phyloP scores from a whole-genome alignment of 257 asterid species.

The Echium plantagineum region DNA sequence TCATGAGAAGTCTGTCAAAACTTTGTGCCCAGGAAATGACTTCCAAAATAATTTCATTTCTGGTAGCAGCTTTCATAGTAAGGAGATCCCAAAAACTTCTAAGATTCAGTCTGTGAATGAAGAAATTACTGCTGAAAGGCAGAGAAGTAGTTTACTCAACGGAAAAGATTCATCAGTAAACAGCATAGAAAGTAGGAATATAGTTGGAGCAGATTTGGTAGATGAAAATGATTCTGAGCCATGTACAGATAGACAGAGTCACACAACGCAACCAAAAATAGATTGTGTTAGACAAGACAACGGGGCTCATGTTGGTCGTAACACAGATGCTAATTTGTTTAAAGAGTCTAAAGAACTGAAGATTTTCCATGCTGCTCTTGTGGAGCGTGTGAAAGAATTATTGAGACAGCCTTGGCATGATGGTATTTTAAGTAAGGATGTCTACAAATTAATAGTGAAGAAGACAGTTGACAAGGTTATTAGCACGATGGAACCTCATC shows the following conservation, averaged over 20 bases:
- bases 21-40: constrained; percentile 18
- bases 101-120: constrained; percentile 11
- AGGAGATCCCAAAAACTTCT: constrained; percentile 5
- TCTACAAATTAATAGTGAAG: constrained; percentile 67
- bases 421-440: constrained; percentile 73
- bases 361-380: constrained; percentile 52
- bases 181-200: constrained; percentile 24
- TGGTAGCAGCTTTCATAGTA: constrained; percentile 15
- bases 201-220: constrained; percentile 18
- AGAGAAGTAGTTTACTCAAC: constrained; percentile 18
- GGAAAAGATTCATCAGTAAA: no score
- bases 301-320: constrained; percentile 24
- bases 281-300: constrained; percentile 25
- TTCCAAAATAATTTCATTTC: constrained; percentile 15
- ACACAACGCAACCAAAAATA: constrained; percentile 22
- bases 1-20: neutral
- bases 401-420: constrained; percentile 68
- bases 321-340: constrained; percentile 22
- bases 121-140: constrained; percentile 15
- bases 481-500: constrained; percentile 45
- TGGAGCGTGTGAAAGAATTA: constrained; percentile 67
- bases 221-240: constrained; percentile 23
- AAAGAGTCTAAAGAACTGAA: constrained; percentile 43
- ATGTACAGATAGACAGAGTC: constrained; percentile 22
- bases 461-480: constrained; percentile 67